These are phyloP conservation scores for Pestalotiopsis sp. DNA, from an alignment of 2,329 filamentous ascomycete genomes.

Conservation along the genomic window DNA sequence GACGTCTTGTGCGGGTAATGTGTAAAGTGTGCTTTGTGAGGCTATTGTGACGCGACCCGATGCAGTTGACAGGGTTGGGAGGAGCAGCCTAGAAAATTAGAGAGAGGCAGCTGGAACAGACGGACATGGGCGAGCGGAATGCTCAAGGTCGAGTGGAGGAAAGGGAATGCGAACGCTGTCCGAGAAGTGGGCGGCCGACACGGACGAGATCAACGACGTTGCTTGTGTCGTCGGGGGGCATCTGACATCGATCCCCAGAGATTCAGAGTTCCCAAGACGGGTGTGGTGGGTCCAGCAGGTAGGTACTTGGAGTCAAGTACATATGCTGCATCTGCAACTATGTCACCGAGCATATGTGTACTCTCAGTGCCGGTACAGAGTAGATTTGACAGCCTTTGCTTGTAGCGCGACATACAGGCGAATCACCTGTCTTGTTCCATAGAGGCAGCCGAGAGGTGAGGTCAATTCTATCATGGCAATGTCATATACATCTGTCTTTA, in stretches of 20 bases:
- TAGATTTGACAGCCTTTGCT: no score
- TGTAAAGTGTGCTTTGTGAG: no score
- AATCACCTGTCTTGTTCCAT: no score
- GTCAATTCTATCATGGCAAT: no score
- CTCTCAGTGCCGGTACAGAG: not conserved
- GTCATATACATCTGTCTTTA: no score
- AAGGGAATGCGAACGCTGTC: not conserved
- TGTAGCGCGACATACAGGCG: no score
- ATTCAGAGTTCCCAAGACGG: not conserved
- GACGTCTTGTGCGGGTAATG: no score
- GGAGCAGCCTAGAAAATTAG: no score
- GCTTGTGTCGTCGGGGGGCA: not conserved
- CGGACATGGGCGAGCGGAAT: not conserved
- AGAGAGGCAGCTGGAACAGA: no score
- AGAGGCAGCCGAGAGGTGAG: no score
- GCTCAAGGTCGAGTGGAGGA: not conserved
- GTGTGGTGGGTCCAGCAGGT: not conserved
- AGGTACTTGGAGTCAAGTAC: not conserved
- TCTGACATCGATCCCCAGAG: not conserved
- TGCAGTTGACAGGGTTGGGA: no score
- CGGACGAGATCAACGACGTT: not conserved
- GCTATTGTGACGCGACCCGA: no score
- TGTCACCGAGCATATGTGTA: not conserved
- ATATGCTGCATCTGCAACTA: not conserved
- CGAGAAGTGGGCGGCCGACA: not conserved